A percentile compares a stretch with the other conserved stretches of the same genome.
These are phyloP conservation scores for Penicillium roqueforti DNA, from an alignment of 495 filamentous ascomycete genomes.

Conservation along the genomic window DNA sequence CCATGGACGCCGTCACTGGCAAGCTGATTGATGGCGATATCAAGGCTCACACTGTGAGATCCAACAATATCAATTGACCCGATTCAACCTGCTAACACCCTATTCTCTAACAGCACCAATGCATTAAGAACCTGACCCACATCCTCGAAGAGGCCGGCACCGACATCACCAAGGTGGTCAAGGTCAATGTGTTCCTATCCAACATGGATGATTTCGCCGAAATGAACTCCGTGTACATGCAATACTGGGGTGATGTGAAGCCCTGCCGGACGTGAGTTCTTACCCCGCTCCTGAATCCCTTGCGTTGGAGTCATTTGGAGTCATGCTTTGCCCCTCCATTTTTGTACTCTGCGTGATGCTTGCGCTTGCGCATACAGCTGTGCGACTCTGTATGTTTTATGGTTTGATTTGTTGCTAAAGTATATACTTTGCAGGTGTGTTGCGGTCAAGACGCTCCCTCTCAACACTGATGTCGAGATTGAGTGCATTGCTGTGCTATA, in stretches of 20 bases:
- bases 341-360: neutral
- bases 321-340: neutral
- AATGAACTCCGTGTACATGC: constrained; percentile 58
- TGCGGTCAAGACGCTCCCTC: constrained; percentile 60
- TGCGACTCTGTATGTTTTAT: neutral
- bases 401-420: constrained; percentile 4
- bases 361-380: neutral
- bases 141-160: constrained; percentile 63
- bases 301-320: neutral
- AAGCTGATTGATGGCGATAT: constrained; percentile 48
- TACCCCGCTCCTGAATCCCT: neutral
- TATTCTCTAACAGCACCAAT: constrained; percentile 32
- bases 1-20: constrained; percentile 39
- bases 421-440: constrained; percentile 45
- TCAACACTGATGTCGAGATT: constrained; percentile 68
- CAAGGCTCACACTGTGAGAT: constrained; percentile 45
- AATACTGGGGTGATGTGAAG: constrained; percentile 55
- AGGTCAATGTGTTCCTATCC: constrained; percentile 65
- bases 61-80: neutral
- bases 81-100: neutral
- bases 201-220: constrained; percentile 66
- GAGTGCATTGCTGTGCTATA: constrained; percentile 58
- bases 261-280: constrained; percentile 49
- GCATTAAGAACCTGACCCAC: constrained; percentile 59
- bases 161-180: constrained; percentile 60